Percentiles rank a stretch among this genome's conserved stretches.
Conservation (phyloP, 768 basidiomycete species). For the Phylloporus sp. region DNA sequence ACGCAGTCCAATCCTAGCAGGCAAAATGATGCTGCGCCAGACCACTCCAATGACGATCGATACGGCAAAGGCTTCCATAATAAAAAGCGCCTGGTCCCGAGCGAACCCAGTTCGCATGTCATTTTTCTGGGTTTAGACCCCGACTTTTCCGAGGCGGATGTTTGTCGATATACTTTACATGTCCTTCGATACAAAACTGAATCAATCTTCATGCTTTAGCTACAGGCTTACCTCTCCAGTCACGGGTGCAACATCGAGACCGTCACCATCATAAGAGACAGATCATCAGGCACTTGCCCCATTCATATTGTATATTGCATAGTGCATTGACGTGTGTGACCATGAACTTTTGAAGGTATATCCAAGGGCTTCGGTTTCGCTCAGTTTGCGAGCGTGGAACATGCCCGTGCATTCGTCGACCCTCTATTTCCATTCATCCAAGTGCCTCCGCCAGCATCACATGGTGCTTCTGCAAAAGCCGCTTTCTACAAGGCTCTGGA, state of each 20-base stretch:
- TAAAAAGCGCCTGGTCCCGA: slow-evolving; percentile 79
- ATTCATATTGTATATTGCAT: slow-evolving; percentile 66
- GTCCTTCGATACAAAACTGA: slow-evolving; percentile 34
- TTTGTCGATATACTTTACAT: slow-evolving; percentile 47
- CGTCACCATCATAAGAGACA: slow-evolving; percentile 94
- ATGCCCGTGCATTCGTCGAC: slow-evolving; percentile 88
- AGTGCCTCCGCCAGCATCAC: slow-evolving; percentile 87
- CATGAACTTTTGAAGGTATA: slow-evolving; percentile 72
- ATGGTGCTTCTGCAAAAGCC: slow-evolving; percentile 73
- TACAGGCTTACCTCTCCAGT: slow-evolving; percentile 72
- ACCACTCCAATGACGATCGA: slow-evolving; percentile 51
- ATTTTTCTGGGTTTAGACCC: slow-evolving; percentile 93
- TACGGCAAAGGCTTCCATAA: slow-evolving; percentile 37
- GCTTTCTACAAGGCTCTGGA: slow-evolving; percentile 75
- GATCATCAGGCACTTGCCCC: slow-evolving; percentile 90
- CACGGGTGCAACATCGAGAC: slow-evolving; percentile 76
- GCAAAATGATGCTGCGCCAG: slow-evolving; percentile 37
- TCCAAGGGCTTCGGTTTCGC: slow-evolving; percentile 98
- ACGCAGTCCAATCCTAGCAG: slow-evolving; percentile 28
- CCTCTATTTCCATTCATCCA: slow-evolving; percentile 88
- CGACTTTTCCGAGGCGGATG: slow-evolving; percentile 91
- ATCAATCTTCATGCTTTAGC: slow-evolving; percentile 46
- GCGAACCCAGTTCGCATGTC: slow-evolving; percentile 87
- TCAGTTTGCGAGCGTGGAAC: slow-evolving; percentile 81
- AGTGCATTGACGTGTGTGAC: slow-evolving; percentile 70